These are phyloP conservation scores for Ophiosphaerella narmari DNA, from an alignment of 2,329 filamentous ascomycete species.

Conservation along the genomic window DNA sequence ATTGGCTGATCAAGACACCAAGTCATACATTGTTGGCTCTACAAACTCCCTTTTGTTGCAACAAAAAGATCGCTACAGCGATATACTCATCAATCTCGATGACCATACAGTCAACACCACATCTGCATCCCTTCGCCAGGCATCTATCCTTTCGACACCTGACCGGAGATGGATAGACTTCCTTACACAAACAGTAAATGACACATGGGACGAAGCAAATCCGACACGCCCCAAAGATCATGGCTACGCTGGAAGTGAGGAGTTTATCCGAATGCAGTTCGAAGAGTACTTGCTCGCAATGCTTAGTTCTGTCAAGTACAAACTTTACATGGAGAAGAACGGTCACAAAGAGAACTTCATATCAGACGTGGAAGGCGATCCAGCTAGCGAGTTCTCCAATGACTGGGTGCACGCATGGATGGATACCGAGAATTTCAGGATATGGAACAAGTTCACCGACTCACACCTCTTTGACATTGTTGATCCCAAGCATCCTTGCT, in stretches of 20 bases:
- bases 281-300: slow-evolving; percentile 94
- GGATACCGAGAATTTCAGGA: slow-evolving; percentile 84
- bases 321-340: slow-evolving; percentile 55
- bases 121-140: slow-evolving; percentile 75
- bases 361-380: slow-evolving; percentile 75
- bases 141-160: slow-evolving; percentile 78
- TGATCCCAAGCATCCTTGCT: slow-evolving; percentile 90
- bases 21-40: slow-evolving; percentile 95
- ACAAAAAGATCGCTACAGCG: slow-evolving; percentile 93
- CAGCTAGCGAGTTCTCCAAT: slow-evolving; percentile 77
- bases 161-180: slow-evolving; percentile 97
- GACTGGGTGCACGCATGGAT: slow-evolving; percentile 91
- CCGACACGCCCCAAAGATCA: slow-evolving; percentile 89
- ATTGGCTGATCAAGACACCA: slow-evolving; percentile 89
- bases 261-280: slow-evolving; percentile 95
- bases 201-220: slow-evolving; percentile 94
- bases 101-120: slow-evolving; percentile 84
- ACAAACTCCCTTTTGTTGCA: slow-evolving; percentile 93
- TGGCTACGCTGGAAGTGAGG: slow-evolving; percentile 93
- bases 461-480: slow-evolving; percentile 92
- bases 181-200: slow-evolving; percentile 87
- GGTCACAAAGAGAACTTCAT: slow-evolving; percentile 63
- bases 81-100: slow-evolving; percentile 95
- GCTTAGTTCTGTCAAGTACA: slow-evolving; percentile 87
- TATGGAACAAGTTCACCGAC: slow-evolving; percentile 77